Base-by-base conservation (phyloP, 805 yeast species). In the Saccharomycodes ludwigii region DNA sequence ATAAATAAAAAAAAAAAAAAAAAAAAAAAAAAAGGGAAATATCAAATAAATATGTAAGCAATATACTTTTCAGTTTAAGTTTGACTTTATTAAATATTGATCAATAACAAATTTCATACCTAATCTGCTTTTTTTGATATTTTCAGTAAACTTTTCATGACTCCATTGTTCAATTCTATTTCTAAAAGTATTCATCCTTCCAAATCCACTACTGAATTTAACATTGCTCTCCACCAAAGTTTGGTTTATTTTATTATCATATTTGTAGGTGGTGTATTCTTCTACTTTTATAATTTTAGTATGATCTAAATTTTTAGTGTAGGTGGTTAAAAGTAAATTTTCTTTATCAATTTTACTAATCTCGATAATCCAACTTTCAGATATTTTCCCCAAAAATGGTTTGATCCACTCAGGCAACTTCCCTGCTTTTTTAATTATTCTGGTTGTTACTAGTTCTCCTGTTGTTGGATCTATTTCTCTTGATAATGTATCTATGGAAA, bases 141-240 rank as follows among this genome's bases (percentile, higher is more conserved):
- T 80, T 34, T 75, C 76, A 28, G 71, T 63, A 50, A 86, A 83
- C 50, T 68, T 69, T 14, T 63, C 64, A 44, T 70, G 74, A 18
- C 93, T 73, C 94, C 95, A 84, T 21, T 64, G 63, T 54, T 86
- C 97, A 32, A 86, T 81, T 40, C 76, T 65, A 46, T 73, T 72
- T 46, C 72, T 77, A 42, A 86, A 63, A 2, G 81, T 79, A 10
- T 16, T 15, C n/a, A n/a, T n/a, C n/a, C n/a, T n/a, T 18, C 62
- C 68, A 44, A 84, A 74, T 25, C 81, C 81, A 19, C 83, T 71
- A 13, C 77, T 67, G 40, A 86, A 81, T 42, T 68, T 71, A 13
- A 83, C 95, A 24, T 65, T 58, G 34, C 74, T 70, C 10, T 61
- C 52, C 5, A 78, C 81, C 5, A 46, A 42, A 0, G 81, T 75